Conservation (phyloP, 805 yeast genomes). For the Teunomyces barrocoloradensis region DNA sequence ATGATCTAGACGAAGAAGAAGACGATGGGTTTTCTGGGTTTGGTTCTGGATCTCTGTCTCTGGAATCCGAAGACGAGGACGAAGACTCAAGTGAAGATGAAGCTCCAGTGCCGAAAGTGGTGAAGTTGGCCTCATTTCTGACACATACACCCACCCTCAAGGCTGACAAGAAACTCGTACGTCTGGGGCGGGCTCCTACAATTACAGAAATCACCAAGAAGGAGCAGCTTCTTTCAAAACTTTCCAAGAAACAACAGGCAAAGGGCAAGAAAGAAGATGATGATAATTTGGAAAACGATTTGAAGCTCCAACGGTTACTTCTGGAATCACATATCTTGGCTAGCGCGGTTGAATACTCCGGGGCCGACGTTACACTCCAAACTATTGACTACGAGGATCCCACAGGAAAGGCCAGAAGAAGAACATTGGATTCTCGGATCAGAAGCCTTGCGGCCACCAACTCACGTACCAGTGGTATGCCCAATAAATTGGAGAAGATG, state of each 20-base stretch:
- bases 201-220: conserved; percentile 29
- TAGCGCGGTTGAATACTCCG: conserved; percentile 46
- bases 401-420: conserved; percentile 65
- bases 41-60: background rate
- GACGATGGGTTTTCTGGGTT: conserved; percentile 1
- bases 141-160: conserved; percentile 28
- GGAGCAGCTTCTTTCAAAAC: conserved; percentile 20
- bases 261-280: conserved; percentile 38
- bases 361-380: conserved; percentile 64
- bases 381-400: conserved; percentile 62
- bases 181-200: conserved; percentile 62
- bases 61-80: conserved; percentile 15
- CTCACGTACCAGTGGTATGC: conserved; percentile 46
- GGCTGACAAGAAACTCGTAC: conserved; percentile 50
- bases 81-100: conserved; percentile 13
- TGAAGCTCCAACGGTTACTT: conserved; percentile 68
- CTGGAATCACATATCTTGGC: conserved; percentile 68
- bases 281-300: conserved; percentile 63
- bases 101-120: conserved; percentile 40
- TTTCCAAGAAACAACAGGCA: conserved; percentile 34
- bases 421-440: conserved; percentile 61
- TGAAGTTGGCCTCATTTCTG: conserved; percentile 40
- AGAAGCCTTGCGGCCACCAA: conserved; percentile 38
- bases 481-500: conserved; percentile 62
- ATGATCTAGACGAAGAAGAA: conserved; percentile 17